Conservation (phyloP, 192 early-diverging fungal species). For the Coemansia sp. region DNA sequence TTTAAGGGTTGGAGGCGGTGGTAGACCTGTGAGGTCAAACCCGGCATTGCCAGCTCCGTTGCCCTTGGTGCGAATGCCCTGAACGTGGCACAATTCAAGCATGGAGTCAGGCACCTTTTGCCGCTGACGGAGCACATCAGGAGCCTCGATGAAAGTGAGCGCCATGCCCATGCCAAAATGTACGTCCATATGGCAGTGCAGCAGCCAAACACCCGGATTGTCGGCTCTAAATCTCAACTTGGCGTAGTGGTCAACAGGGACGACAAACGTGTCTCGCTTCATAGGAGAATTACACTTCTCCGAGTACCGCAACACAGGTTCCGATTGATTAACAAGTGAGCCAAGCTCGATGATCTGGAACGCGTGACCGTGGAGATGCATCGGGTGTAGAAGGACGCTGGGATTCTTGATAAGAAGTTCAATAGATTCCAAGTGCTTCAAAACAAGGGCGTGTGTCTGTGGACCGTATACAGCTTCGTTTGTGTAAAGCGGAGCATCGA, state of each 20-base stretch:
- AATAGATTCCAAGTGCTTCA: conserved; percentile 58
- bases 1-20: conserved; percentile 25
- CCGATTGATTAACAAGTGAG: conserved; percentile 15
- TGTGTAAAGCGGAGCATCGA: conserved; percentile 46
- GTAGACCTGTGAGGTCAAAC: conserved; percentile 59
- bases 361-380: conserved; percentile 78
- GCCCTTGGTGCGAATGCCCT: conserved; percentile 57
- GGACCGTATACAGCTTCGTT: conserved; percentile 60
- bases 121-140: conserved; percentile 55
- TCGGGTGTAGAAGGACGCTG: conserved; percentile 61
- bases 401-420: conserved; percentile 70
- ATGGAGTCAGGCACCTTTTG: conserved; percentile 49
- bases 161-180: conserved; percentile 67
- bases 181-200: conserved; percentile 73
- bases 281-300: conserved; percentile 19
- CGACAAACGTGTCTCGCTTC: conserved; percentile 68
- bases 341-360: conserved; percentile 73
- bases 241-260: conserved; percentile 58
- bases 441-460: conserved; percentile 58
- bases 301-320: neutral
- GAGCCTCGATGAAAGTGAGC: conserved; percentile 67
- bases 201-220: conserved; percentile 77
- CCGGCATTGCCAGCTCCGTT: conserved; percentile 73
- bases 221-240: conserved; percentile 71
- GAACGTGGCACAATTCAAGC: conserved; percentile 57